Evolutionary conservation across 169 alveolate species (phyloP).

Genomic region (Plasmodium inui): DNA sequence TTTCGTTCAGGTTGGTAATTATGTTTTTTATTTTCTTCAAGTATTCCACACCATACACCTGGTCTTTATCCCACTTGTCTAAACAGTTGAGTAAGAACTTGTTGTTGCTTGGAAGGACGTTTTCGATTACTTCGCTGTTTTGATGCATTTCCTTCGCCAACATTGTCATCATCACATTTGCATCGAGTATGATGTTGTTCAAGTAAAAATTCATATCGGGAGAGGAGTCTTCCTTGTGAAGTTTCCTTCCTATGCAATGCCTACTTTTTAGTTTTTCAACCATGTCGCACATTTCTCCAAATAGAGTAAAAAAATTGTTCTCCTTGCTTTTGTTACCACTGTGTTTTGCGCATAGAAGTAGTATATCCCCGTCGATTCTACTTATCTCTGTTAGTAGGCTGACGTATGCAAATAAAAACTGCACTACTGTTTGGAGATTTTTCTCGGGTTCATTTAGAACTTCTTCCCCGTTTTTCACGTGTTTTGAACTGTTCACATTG

Average conservation of each 20-base stretch:
- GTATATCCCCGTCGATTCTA: not conserved
- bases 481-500: not conserved
- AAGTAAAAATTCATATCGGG: slow-evolving; percentile 19
- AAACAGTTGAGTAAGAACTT: slow-evolving; percentile 20
- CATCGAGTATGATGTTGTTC: slow-evolving; percentile 46
- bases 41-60: slow-evolving; percentile 23
- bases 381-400: slow-evolving; percentile 42
- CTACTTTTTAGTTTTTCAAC: slow-evolving; percentile 11
- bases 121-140: not conserved
- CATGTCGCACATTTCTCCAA: slow-evolving; percentile 5
- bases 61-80: slow-evolving; percentile 27
- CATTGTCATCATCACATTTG: slow-evolving; percentile 5
- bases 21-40: slow-evolving; percentile 25
- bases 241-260: not conserved
- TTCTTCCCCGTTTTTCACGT: not conserved
- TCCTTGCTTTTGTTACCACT: not conserved
- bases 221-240: not conserved
- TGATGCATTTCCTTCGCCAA: not conserved
- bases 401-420: slow-evolving; percentile 22
- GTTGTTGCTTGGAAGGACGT: slow-evolving; percentile 19
- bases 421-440: slow-evolving; percentile 6
- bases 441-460: slow-evolving; percentile 8
- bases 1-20: slow-evolving; percentile 15
- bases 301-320: not conserved
- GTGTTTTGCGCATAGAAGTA: not conserved